Conservation (phyloP, 306 rosid genomes). For the Lupinus albus region DNA sequence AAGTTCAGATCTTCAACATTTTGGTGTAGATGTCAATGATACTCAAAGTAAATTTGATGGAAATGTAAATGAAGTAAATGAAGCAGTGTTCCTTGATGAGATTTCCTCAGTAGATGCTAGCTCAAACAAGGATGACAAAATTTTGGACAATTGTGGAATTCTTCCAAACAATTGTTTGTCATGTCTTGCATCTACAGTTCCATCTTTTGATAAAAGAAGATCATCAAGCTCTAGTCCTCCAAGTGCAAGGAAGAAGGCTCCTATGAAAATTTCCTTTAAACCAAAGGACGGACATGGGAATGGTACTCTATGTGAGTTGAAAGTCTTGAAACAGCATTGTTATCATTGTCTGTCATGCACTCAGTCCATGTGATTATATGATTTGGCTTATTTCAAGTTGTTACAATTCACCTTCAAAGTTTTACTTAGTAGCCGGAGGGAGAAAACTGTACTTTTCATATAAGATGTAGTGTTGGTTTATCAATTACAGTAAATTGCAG, state of each 20-base stretch:
- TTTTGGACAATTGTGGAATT: constrained; percentile 86
- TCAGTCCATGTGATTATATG: not conserved
- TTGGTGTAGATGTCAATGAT: constrained; percentile 48
- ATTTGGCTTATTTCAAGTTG: constrained; percentile 5
- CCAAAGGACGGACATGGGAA: constrained; percentile 70
- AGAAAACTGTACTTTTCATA: not conserved
- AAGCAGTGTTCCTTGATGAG: constrained; percentile 77
- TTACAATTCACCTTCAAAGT: not conserved
- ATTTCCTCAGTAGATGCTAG: constrained; percentile 68
- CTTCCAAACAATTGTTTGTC: constrained; percentile 86
- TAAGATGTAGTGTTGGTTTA: constrained; percentile 6
- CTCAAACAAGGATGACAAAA: constrained; percentile 62
- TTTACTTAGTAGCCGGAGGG: constrained; percentile 8
- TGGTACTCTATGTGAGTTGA: constrained; percentile 69
- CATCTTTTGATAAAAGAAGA: constrained; percentile 77
- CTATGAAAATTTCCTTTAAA: constrained; percentile 68
- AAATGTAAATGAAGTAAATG: constrained; percentile 53
- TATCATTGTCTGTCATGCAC: constrained; percentile 1
- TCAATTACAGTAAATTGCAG: constrained; percentile 13
- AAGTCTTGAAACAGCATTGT: constrained; percentile 29
- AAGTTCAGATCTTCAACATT: constrained; percentile 44
- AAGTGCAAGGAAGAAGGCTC: constrained; percentile 64
- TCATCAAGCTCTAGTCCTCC: constrained; percentile 81
- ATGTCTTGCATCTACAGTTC: constrained; percentile 74
- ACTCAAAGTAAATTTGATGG: constrained; percentile 49